Evolutionary conservation across 2,329 filamentous ascomycete genomes (phyloP).

Genomic region (Arthrobotrys sphaeroides): DNA sequence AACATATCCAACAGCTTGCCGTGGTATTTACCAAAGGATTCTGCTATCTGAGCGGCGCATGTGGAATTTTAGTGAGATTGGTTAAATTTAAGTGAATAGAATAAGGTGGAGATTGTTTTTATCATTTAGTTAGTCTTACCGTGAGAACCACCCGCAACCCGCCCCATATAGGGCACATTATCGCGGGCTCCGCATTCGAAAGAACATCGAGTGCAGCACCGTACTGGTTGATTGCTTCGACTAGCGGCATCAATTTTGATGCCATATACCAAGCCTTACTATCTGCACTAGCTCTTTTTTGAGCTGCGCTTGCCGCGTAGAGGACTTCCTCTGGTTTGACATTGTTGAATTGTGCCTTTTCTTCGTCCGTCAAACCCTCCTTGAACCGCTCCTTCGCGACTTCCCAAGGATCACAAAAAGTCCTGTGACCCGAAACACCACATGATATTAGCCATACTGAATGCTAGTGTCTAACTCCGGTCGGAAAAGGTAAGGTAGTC

Average conservation of each 20-base stretch:
- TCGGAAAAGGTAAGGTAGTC: too few relatives aligned
- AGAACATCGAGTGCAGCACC: conserved; percentile 56
- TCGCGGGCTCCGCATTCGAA: conserved; percentile 55
- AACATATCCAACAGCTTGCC: conserved; percentile 57
- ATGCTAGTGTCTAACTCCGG: too few relatives aligned
- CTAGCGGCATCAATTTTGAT: conserved; percentile 55
- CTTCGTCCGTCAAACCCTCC: conserved; percentile 55
- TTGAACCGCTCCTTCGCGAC: conserved; percentile 55
- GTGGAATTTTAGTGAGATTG: too few relatives aligned
- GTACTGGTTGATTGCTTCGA: conserved; percentile 57
- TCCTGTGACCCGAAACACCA: too few relatives aligned
- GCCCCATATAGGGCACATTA: conserved; percentile 57
- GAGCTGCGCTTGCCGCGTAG: conserved; percentile 55
- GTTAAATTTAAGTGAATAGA: too few relatives aligned
- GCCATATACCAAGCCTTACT: conserved; percentile 54
- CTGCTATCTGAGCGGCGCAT: conserved; percentile 51
- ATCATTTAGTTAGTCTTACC: conserved; percentile 43
- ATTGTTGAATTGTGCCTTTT: conserved; percentile 53
- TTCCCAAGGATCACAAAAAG: conserved; percentile 55
- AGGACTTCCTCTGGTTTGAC: conserved; percentile 56
- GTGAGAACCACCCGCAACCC: conserved; percentile 56
- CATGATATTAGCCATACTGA: too few relatives aligned
- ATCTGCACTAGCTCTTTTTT: conserved; percentile 52
- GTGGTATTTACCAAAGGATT: conserved; percentile 56
- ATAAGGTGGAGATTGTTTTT: too few relatives aligned